These are phyloP conservation scores for Abelmoschus esculentus DNA, from an alignment of 345 rosid species.

Conservation along the genomic window DNA sequence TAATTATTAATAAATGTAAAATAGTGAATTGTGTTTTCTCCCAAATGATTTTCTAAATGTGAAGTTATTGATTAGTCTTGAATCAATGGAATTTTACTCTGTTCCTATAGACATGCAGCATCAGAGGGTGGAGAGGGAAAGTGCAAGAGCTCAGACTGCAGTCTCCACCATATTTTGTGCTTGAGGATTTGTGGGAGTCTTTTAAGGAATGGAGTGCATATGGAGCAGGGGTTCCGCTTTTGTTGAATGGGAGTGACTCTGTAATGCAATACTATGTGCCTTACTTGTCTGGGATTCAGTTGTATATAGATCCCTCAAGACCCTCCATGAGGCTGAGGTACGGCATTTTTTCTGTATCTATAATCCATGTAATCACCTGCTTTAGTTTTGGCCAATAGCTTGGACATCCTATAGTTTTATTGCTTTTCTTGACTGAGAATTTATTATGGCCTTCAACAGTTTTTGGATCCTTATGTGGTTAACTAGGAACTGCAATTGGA, in stretches of 20 bases:
- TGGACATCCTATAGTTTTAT: too few species aligned
- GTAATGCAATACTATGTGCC: constrained; percentile 90
- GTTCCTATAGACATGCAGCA: constrained; percentile 38
- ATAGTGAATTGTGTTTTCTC: not conserved
- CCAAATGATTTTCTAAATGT: not conserved
- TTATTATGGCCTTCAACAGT: too few species aligned
- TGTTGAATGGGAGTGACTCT: constrained; percentile 61
- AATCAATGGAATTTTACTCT: constrained; percentile 1
- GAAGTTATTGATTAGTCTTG: not conserved
- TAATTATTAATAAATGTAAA: not conserved
- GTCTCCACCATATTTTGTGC: constrained; percentile 39
- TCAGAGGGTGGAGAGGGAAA: constrained; percentile 21
- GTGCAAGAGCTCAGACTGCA: constrained; percentile 24
- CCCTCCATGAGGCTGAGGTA: constrained; percentile 45
- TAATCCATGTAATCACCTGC: not conserved
- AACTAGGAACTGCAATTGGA: too few species aligned
- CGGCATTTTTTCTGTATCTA: not conserved
- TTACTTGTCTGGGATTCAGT: constrained; percentile 82
- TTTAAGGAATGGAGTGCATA: constrained; percentile 90
- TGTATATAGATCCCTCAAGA: constrained; percentile 50
- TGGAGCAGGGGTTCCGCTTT: constrained; percentile 81
- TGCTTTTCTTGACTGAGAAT: too few species aligned
- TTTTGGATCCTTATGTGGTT: too few species aligned
- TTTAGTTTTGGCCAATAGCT: too few species aligned
- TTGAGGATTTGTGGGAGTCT: constrained; percentile 82